Conservation (phyloP, 345 rosid genomes). For the Litchi chinensis region DNA sequence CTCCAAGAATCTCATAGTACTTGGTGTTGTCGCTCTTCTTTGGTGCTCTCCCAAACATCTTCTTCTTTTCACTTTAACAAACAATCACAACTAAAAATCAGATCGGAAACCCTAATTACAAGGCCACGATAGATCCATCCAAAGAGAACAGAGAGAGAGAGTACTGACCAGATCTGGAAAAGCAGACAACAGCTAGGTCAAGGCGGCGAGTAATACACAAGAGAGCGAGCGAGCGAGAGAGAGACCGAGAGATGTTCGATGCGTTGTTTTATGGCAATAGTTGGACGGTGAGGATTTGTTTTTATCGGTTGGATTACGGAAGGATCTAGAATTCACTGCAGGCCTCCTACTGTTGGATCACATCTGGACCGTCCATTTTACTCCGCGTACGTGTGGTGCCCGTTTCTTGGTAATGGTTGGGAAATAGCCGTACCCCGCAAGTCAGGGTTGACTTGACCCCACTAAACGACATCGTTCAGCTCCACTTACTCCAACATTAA, state of each 20-base stretch:
- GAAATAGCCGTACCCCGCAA: not conserved
- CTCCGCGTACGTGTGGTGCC: not conserved
- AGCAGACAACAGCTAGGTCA: not conserved
- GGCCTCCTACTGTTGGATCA: not conserved
- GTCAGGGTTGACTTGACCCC: not conserved
- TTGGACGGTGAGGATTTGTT: conserved; percentile 41
- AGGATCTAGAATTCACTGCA: conserved; percentile 40
- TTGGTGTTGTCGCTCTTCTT: conserved; percentile 69
- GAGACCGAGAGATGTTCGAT: not conserved
- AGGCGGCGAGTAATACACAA: not conserved
- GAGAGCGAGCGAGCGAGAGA: conserved; percentile 26
- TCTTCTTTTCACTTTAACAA: not conserved
- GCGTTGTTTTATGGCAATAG: not conserved
- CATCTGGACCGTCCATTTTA: conserved; percentile 28
- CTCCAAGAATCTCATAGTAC: conserved; percentile 73
- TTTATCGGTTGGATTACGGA: not conserved
- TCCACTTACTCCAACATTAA: not conserved
- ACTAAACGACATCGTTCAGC: not conserved
- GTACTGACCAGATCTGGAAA: conserved; percentile 7
- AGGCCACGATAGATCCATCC: not conserved
- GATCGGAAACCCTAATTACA: not conserved
- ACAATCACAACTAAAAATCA: not conserved
- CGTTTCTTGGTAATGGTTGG: not conserved
- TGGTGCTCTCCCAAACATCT: conserved; percentile 67
- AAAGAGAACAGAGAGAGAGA: not conserved